These are phyloP conservation scores for Oropetium thomaeum DNA, from an alignment of 176 grass and related monocot genomes.

Conservation along the genomic window DNA sequence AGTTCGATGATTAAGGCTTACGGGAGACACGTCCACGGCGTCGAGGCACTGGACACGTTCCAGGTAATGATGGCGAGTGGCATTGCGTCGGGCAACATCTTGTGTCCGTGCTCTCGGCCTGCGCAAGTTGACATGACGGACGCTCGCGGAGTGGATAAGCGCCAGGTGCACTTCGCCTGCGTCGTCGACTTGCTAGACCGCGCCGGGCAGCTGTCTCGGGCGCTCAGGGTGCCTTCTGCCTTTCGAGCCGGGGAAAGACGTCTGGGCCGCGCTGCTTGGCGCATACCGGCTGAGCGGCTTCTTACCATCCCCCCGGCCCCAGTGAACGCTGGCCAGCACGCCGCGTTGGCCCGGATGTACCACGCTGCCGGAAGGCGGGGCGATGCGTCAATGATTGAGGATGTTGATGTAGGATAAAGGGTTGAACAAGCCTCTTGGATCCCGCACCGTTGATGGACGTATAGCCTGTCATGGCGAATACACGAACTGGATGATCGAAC, in stretches of 20 bases:
- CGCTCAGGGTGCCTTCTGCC: constrained; percentile 11
- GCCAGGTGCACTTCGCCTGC: constrained; percentile 7
- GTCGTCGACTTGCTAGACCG: constrained; percentile 14
- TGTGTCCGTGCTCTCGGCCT: constrained; percentile 13
- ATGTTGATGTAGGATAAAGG: constrained; percentile 3
- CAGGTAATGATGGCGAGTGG: not conserved
- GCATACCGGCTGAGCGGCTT: not conserved
- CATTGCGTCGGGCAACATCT: not conserved
- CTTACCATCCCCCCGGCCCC: constrained; percentile 8
- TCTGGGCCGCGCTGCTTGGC: constrained; percentile 25
- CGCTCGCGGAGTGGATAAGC: not conserved
- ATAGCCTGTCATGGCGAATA: not conserved
- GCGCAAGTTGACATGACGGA: not conserved
- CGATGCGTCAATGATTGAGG: constrained; percentile 22
- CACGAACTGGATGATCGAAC: not conserved
- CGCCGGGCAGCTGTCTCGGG: constrained; percentile 14
- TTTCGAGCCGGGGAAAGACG: not conserved
- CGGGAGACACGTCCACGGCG: constrained; percentile 23
- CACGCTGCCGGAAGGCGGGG: constrained; percentile 17
- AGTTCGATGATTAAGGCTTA: constrained; percentile 22
- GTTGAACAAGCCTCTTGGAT: constrained; percentile 18
- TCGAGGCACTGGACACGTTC: not conserved
- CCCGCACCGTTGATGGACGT: constrained; percentile 7
- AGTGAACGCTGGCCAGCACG: constrained; percentile 5
- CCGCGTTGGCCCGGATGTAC: constrained; percentile 28